Evolutionary conservation across 768 basidiomycete species (phyloP), one percentile per base, ranked within the genome.

Genomic region (Atractiella rhizophila): DNA sequence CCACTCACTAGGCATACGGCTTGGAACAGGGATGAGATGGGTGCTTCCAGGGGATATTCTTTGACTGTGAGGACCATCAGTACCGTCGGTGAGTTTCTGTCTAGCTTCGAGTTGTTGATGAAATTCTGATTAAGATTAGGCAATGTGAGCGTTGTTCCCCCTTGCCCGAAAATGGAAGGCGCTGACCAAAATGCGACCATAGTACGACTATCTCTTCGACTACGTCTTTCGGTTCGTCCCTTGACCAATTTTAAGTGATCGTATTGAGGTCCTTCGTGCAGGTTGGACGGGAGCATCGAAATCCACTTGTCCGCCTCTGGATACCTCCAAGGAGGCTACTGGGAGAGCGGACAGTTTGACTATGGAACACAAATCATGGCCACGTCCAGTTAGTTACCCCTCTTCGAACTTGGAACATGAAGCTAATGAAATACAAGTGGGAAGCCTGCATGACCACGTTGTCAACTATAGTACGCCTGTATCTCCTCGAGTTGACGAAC

Each of bases 241-340:
- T n/a, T n/a, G n/a, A n/a, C n/a, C n/a, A n/a, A n/a, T n/a, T n/a
- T n/a, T n/a, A n/a, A n/a, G n/a, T n/a, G n/a, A n/a, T n/a, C n/a
- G n/a, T n/a, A n/a, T n/a, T n/a, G n/a, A n/a, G n/a, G n/a, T n/a
- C n/a, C n/a, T n/a, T n/a, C n/a, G n/a, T n/a, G n/a, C n/a, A n/a
- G n/a, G n/a, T 53, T 72, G 15, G 73, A 74, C 46, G 72, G 73
- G 4, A 71, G 71, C 3, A 65, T 75, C 19, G 73, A 75, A 58
- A 69, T 73, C n/a, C 63, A 69, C 2, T 25, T 73, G 15, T 73
- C 71, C 7, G 73, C 73, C 0, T 73, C 71, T 4, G 73, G 73
- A 2, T 75, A 75, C 51, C 59, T 74, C 39, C 73, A 74, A 57
- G 71, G 68, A 32, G 70, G 67, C 11, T 70, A 63, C 52, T 73